These are phyloP conservation scores for Cutaneotrichosporon sp. DNA, from an alignment of 1,284 basidiomycete genomes.

Conservation along the genomic window DNA sequence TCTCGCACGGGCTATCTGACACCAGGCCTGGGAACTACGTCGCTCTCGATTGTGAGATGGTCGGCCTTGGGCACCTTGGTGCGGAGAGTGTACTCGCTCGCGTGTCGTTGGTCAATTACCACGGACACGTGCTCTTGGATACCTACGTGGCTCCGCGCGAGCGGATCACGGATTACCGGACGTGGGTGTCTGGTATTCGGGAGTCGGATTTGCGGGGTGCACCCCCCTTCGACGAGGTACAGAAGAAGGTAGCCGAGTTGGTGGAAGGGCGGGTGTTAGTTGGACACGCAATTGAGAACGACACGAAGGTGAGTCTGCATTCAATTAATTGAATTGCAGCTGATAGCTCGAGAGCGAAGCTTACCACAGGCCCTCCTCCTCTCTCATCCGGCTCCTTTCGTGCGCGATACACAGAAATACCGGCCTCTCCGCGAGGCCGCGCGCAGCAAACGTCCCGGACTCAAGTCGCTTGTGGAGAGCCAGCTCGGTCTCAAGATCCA, in stretches of 20 bases:
- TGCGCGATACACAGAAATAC: slow-evolving; percentile 78
- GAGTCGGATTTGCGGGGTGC: slow-evolving; percentile 75
- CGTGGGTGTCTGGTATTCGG: slow-evolving; percentile 84
- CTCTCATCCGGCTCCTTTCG: slow-evolving; percentile 76
- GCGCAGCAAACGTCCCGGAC: slow-evolving; percentile 65
- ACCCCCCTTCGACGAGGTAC: slow-evolving; percentile 74
- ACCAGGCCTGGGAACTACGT: slow-evolving; percentile 52
- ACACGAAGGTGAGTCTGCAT: slow-evolving; percentile 66
- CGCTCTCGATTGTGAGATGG: slow-evolving; percentile 96
- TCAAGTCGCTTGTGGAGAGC: slow-evolving; percentile 77
- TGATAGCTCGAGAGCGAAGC: neutral
- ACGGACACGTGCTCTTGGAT: slow-evolving; percentile 78
- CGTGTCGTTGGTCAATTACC: slow-evolving; percentile 87
- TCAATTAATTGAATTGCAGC: neutral
- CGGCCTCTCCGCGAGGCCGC: slow-evolving; percentile 57
- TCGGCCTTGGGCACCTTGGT: slow-evolving; percentile 82
- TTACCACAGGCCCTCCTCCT: slow-evolving; percentile 71
- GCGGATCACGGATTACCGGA: slow-evolving; percentile 89
- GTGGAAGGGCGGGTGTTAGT: slow-evolving; percentile 81
- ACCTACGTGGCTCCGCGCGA: slow-evolving; percentile 85
- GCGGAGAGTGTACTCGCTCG: slow-evolving; percentile 80
- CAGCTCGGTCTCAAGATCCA: slow-evolving; percentile 85
- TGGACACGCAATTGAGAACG: slow-evolving; percentile 90
- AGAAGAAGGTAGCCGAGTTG: slow-evolving; percentile 73
- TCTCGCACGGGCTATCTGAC: slow-evolving; percentile 19